Evolutionary conservation across 192 early-diverging fungal genomes (phyloP), one percentile per base, ranked within the genome.

Genomic region (Gaertneriomyces semiglobifer): DNA sequence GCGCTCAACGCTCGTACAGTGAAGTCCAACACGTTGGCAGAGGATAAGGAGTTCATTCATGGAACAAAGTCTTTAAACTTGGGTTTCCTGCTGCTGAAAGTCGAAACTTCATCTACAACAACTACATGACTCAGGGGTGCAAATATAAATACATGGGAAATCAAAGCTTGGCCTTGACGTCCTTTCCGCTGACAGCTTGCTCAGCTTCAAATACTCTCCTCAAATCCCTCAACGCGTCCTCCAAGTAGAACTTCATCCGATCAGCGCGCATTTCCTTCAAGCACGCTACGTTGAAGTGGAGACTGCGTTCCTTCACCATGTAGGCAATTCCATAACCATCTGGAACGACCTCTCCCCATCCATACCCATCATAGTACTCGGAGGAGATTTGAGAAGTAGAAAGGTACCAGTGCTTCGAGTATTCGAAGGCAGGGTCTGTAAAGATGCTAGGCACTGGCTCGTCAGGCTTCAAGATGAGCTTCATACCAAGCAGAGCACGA

Each of bases 321-420:
- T 98, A 97, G 7, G 95, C 93, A 60, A 92, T 74, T 60, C 94
- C 94, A 65, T 89, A 97, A 69, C 93, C 93, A 77, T 94, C 90
- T 1, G 91, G 87, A 18, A 92, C 90, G 40, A 94, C 78, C 64
- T 84, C 77, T 19, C 82, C 82, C 82, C 82, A 84, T 42, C 96
- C 94, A 71, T 95, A 97, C 57, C 94, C 93, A 68, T 89, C 88
- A 84, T 93, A 98, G 79, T 93, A 78, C 70, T 93, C 92, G 65
- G 90, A 91, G 5, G 89, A 81, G 64, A 98, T 86, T 77, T 97
- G 94, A 40, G 91, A 93, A 4, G 94, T 96, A 18, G 91, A 92
- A 58, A 98, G 74, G 75, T 84, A 85, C 96, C 96, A 98, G 75
- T 94, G 93, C 55, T 75, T 82, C 8, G 92, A 88, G 61, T 85